Evolutionary conservation across 805 yeast genomes (phyloP), one percentile per base, ranked within the genome.

Genomic region (Cyberlindnera sargentensis): DNA sequence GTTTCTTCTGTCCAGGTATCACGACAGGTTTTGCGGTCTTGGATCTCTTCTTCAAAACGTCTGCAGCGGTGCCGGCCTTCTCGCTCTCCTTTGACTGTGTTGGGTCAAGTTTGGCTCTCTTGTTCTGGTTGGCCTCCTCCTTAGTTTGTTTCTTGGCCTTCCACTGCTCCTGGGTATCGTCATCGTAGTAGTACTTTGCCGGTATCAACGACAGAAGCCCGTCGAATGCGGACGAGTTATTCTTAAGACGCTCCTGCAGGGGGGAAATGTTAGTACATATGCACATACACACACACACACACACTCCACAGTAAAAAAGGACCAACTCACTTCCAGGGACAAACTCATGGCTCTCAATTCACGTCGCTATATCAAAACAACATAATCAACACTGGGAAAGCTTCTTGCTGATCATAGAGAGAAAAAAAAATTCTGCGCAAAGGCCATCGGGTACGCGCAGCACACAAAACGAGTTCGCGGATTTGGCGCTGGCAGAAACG

Each of bases 101-200:
- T 0, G 96, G 95, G 59, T 88, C 89, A 47, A 90, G 71, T 62
- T 89, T 90, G 44, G 78, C 76, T 50, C 76, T 68, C 59, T 84
- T 84, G 49, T 76, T 79, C 41, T 67, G 71, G 51, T 71, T 76
- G 23, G 71, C 63, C 51, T 86, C 88, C 42, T 73, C 77, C 53
- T 83, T 84, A 29, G 78, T 64, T 64, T 81, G 76, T 68, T 88
- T 87, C 67, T 80, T 85, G 54, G 82, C 83, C 54, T 82, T 81
- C 97, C 97, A 90, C 65, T 91, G 97, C 41, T 82, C 82, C 55
- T 83, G 80, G 3, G 91, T 82, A 46, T 86, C 91, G 34, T 85
- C 96, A 62, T 90, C 96, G 61, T 86, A 89, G 62, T 91, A 91
- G 58, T 84, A 89, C 59, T 89, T 88, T 3, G 97, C 95, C 3